Conservation (phyloP, 2,329 filamentous ascomycete genomes). For the Cladobotryum mycophilum region DNA sequence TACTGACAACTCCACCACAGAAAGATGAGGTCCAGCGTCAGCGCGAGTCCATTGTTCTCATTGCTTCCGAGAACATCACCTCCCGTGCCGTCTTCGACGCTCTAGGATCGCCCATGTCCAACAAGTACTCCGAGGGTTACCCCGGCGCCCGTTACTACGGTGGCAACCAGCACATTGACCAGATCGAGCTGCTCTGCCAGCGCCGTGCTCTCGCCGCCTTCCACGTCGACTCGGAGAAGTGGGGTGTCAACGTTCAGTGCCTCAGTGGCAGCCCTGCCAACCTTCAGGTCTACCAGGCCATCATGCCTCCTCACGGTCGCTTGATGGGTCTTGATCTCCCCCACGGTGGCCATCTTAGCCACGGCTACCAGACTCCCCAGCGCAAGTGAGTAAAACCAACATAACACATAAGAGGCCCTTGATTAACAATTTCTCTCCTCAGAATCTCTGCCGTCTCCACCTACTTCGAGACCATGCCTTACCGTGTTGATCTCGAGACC, state of each 20-base stretch:
- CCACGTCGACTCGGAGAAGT: conserved; percentile 77
- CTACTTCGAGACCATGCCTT: conserved; percentile 98
- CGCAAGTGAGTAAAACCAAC: conserved; percentile 61
- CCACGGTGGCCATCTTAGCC: conserved; percentile 88
- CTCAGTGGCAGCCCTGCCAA: conserved; percentile 92
- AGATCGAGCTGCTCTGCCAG: conserved; percentile 94
- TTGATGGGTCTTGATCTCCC: conserved; percentile 95
- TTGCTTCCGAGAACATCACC: conserved; percentile 98
- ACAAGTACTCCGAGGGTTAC: conserved; percentile 99
- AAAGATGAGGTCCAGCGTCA: conserved; percentile 93
- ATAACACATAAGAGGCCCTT: neutral
- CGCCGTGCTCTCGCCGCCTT: conserved; percentile 87
- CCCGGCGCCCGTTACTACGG: conserved; percentile 98
- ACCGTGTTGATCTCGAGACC: conserved; percentile 81
- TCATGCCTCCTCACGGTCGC: conserved; percentile 92
- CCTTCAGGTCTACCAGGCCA: conserved; percentile 94
- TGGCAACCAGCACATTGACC: conserved; percentile 97
- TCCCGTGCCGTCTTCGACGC: conserved; percentile 98
- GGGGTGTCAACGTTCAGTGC: conserved; percentile 98
- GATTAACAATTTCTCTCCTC: conserved; percentile 2
- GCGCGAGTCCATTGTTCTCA: conserved; percentile 96
- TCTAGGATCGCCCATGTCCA: conserved; percentile 88
- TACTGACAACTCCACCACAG: conserved; percentile 36
- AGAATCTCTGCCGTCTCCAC: conserved; percentile 95
- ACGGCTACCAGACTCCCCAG: conserved; percentile 94